Evolutionary conservation across 192 early-diverging fungal genomes (phyloP).

Genomic region (Radiomyces spectabilis): DNA sequence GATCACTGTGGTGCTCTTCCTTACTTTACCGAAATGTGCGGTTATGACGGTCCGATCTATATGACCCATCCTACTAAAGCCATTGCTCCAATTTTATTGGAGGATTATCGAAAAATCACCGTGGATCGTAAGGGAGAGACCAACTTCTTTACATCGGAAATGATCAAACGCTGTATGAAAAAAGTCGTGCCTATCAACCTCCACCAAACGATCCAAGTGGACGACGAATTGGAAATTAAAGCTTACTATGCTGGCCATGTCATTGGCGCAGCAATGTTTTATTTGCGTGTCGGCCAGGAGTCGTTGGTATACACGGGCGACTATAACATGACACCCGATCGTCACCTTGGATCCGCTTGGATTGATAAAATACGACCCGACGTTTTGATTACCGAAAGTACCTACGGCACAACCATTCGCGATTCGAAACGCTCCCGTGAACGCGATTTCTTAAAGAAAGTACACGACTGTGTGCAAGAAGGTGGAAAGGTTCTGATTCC

Average conservation of each 20-base stretch:
- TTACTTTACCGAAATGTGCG: conserved; percentile 91
- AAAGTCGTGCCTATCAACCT: conserved; percentile 88
- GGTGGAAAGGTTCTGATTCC: conserved; percentile 93
- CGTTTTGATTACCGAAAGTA: conserved; percentile 92
- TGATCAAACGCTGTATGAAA: conserved; percentile 91
- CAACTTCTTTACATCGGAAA: conserved; percentile 79
- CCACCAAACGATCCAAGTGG: conserved; percentile 77
- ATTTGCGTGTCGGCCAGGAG: conserved; percentile 66
- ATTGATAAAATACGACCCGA: conserved; percentile 90
- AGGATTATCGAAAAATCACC: conserved; percentile 91
- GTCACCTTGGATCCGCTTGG: conserved; percentile 93
- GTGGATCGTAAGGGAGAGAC: conserved; percentile 85
- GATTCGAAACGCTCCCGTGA: conserved; percentile 90
- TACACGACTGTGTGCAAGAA: conserved; percentile 64
- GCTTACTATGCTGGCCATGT: conserved; percentile 98
- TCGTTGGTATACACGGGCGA: conserved; percentile 83
- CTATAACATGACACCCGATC: conserved; percentile 87
- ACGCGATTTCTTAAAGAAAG: conserved; percentile 87
- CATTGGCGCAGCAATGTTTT: conserved; percentile 96
- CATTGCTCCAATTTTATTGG: conserved; percentile 88
- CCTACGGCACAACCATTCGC: conserved; percentile 94
- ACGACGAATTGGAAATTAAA: conserved; percentile 74
- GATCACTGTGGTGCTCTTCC: conserved; percentile 98
- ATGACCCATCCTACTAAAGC: conserved; percentile 97
- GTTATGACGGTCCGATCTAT: conserved; percentile 93